These are phyloP conservation scores for Hansenula sp. DNA, from an alignment of 1,139 yeast species.

Conservation along the genomic window DNA sequence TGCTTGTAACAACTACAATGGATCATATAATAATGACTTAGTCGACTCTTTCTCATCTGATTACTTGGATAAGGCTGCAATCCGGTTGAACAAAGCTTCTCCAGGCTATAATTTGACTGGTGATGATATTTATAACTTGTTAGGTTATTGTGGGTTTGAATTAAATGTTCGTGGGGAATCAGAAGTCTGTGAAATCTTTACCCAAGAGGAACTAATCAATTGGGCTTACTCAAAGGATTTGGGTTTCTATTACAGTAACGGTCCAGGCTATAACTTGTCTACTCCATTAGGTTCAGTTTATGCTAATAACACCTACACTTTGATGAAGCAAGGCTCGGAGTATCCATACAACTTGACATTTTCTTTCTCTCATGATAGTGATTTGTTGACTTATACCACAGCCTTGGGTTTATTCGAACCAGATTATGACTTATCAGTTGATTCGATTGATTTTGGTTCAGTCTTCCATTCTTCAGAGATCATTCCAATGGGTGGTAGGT, in stretches of 20 bases:
- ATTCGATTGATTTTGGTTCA: conserved; percentile 35
- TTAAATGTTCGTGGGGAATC: conserved; percentile 51
- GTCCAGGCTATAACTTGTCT: conserved; percentile 48
- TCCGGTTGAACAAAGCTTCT: conserved; percentile 34
- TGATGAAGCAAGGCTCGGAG: conserved; percentile 21
- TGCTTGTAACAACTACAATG: conserved; percentile 29
- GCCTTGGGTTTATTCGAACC: conserved; percentile 47
- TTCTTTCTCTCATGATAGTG: conserved; percentile 59
- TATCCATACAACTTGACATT: conserved; percentile 31
- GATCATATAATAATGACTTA: conserved; percentile 19
- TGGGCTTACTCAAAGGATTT: conserved; percentile 46
- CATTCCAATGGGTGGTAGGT: conserved; percentile 56
- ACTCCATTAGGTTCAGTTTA: conserved; percentile 44
- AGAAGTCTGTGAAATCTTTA: conserved; percentile 50
- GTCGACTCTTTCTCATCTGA: conserved; percentile 21
- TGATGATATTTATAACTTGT: conserved; percentile 39
- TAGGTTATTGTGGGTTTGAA: conserved; percentile 56
- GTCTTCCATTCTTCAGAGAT: conserved; percentile 44
- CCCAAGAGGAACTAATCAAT: conserved; percentile 48
- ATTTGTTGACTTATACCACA: conserved; percentile 44
- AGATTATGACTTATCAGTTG: conserved; percentile 31
- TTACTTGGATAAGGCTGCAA: conserved; percentile 34
- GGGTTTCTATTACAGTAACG: conserved; percentile 44
- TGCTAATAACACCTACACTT: conserved; percentile 38
- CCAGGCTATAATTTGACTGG: conserved; percentile 40